Evolutionary conservation across 2,329 filamentous ascomycete species (phyloP).

Genomic region (Exophiala lecanii-corni): DNA sequence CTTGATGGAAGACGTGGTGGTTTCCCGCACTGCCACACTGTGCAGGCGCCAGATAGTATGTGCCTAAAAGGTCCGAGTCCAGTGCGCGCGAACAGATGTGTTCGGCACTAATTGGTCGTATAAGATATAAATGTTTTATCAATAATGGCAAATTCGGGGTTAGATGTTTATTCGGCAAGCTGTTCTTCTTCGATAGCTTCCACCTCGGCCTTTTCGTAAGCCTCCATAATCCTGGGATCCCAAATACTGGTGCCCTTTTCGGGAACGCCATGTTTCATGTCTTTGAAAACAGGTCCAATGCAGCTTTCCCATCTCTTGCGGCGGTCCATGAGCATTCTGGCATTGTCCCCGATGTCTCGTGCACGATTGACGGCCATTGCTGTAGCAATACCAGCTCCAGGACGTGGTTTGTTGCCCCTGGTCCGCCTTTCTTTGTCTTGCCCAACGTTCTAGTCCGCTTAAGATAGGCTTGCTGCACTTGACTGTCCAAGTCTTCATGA

Average conservation of each 20-base stretch:
- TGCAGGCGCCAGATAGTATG: no score
- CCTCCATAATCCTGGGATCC: conserved; percentile 65
- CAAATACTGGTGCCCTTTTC: conserved; percentile 68
- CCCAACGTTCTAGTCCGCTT: conserved; percentile 93
- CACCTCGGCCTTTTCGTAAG: conserved; percentile 68
- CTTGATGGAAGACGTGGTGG: no score
- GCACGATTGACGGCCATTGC: conserved; percentile 57
- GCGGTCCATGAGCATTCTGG: conserved; percentile 87
- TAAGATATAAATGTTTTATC: no score
- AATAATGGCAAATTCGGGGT: no score
- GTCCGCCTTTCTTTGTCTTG: conserved; percentile 84
- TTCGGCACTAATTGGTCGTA: no score
- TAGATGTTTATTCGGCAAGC: no score
- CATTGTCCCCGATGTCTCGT: conserved; percentile 77
- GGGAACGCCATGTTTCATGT: conserved; percentile 72
- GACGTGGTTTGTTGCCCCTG: conserved; percentile 51
- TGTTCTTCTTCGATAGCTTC: conserved; percentile 74
- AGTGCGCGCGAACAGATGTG: no score
- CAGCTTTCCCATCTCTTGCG: conserved; percentile 83
- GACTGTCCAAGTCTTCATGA: conserved; percentile 89
- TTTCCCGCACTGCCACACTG: no score
- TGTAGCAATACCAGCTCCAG: conserved; percentile 50
- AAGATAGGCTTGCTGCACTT: conserved; percentile 90
- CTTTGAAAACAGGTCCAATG: conserved; percentile 85
- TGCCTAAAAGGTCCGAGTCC: no score